Evolutionary conservation across 345 rosid species (phyloP).

Genomic region (Heritiera fomes): DNA sequence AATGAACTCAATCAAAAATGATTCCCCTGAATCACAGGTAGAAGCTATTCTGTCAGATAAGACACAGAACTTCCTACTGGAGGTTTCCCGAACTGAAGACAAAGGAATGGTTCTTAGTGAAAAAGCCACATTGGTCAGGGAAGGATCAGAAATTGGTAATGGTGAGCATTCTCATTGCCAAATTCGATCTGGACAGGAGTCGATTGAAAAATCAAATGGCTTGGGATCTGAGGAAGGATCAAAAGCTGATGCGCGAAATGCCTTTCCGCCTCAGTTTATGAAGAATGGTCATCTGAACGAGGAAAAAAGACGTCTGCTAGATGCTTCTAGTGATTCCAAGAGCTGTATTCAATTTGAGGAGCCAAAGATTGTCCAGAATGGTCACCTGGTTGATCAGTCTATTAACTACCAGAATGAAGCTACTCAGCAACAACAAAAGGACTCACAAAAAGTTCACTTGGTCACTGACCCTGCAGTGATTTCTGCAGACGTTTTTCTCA

Average conservation of each 20-base stretch:
- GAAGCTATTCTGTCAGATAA: conserved; percentile 14
- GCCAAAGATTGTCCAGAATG: not conserved
- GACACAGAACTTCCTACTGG: not conserved
- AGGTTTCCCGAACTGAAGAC: conserved; percentile 24
- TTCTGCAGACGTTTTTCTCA: conserved; percentile 16
- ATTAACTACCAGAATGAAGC: conserved; percentile 22
- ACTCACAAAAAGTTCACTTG: conserved; percentile 13
- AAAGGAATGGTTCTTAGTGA: conserved; percentile 19
- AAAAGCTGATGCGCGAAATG: conserved; percentile 14
- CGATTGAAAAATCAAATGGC: conserved; percentile 10
- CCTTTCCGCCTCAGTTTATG: conserved; percentile 13
- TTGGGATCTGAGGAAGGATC: conserved; percentile 5
- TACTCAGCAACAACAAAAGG: conserved; percentile 21
- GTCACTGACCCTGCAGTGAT: conserved; percentile 5
- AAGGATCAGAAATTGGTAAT: conserved; percentile 22
- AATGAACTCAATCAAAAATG: conserved; percentile 8
- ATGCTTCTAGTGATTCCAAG: too few species aligned
- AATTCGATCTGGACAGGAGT: conserved; percentile 11
- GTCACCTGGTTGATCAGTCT: conserved; percentile 17
- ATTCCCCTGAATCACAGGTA: conserved; percentile 22
- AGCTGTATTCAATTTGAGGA: too few species aligned
- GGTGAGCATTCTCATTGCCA: not conserved
- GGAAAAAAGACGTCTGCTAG: too few species aligned
- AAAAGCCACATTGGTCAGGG: not conserved
- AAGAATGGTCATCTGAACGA: conserved; percentile 8